Base-by-base conservation (phyloP, 768 basidiomycete species). In the Candolleomyces eurysporus region DNA sequence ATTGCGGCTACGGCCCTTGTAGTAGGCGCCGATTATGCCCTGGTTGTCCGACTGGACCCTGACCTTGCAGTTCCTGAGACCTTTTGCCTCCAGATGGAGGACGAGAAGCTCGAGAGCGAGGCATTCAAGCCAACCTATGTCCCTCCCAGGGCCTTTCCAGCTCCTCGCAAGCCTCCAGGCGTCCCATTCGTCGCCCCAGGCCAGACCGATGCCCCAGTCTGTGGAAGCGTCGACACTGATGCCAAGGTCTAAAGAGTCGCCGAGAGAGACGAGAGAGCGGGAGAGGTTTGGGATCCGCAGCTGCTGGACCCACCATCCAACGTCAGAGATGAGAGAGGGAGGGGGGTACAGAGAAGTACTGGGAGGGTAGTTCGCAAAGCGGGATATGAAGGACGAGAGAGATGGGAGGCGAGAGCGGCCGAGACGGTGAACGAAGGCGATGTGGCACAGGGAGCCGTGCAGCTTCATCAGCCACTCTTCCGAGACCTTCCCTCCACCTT, bases 161-260 rank as follows among this genome's bases (percentile, higher is more conserved):
- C 48, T 59, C 0, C 42, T 39, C 1, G 4, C 9, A 0, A 72
- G 63, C 14, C 43, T 48, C 68, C 70, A 78, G 0, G 72, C 69
- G 11, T 65, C 70, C 76, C 76, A 80, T 2, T 48, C 31, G 0
- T 55, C 50, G 0, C 64, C 61, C 17, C 72, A 57, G 4, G 73
- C 36, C 2, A 79, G 19, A 0, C 79, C 78, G 30, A 81, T 72
- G 9, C 79, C 79, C 72, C 73, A 79, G 0, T 63, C 66, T 0
- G 76, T 78, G 1, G 75, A 77, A 0, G 76, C 75, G 58, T 79
- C 78, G 2, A 76, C 75, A 39, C 53, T 78, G 14, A 78, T 54
- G 0, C 57, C 62, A 2, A 67, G 51, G 43, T 71, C 68, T 0
- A 22, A 31, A 1, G 63, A 10, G 0, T 63, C 55, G 0, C 48